Conservation (phyloP, 2,329 filamentous ascomycete genomes). For the Trichophyton mentagrophytes region DNA sequence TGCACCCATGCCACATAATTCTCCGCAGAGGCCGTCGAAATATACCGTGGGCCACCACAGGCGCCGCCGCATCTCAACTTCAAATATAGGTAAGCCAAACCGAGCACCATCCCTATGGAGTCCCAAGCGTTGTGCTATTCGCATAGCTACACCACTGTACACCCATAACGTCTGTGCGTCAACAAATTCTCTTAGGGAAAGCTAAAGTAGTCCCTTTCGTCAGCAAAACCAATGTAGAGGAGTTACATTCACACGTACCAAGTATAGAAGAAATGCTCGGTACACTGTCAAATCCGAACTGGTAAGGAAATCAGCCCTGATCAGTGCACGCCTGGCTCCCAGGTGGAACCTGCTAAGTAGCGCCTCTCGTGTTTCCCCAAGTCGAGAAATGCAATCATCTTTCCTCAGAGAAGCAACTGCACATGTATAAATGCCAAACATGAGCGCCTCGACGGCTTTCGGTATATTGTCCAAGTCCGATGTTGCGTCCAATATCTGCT, state of each 20-base stretch:
- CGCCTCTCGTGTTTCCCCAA: constrained; percentile 19
- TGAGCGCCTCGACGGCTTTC: constrained; percentile 40
- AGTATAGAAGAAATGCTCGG: constrained; percentile 44
- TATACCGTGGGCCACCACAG: constrained; percentile 24
- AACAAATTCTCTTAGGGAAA: constrained; percentile 19
- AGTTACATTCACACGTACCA: constrained; percentile 23
- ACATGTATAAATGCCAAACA: constrained; percentile 48
- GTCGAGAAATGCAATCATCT: constrained; percentile 23
- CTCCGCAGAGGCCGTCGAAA: not conserved
- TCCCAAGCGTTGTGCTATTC: constrained; percentile 30
- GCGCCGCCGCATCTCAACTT: constrained; percentile 32
- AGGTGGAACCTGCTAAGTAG: constrained; percentile 44
- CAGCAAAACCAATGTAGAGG: not conserved
- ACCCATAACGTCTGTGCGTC: constrained; percentile 9
- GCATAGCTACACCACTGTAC: constrained; percentile 18
- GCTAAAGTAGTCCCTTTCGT: constrained; percentile 24
- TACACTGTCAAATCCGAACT: constrained; percentile 34
- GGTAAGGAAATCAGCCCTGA: constrained; percentile 32
- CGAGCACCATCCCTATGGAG: constrained; percentile 50
- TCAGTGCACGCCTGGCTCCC: constrained; percentile 45
- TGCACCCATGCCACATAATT: not conserved
- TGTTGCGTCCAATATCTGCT: constrained; percentile 34
- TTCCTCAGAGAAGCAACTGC: constrained; percentile 37
- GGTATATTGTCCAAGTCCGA: constrained; percentile 39
- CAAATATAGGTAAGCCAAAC: constrained; percentile 26